Conservation (phyloP, 495 filamentous ascomycete genomes). For the Pseudotulostoma volvatum region DNA sequence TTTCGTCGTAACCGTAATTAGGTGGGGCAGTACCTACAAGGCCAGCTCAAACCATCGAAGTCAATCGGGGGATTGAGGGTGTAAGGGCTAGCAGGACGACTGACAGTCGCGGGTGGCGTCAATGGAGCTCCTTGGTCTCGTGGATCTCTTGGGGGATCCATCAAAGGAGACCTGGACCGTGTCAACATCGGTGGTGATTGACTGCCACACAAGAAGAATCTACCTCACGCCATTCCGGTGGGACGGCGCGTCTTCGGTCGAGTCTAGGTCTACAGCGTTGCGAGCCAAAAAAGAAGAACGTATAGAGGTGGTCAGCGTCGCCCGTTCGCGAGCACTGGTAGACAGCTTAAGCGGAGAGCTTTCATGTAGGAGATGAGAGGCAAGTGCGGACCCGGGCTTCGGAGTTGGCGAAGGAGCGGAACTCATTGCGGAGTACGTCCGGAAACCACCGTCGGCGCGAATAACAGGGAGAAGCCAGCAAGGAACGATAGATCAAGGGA, state of each 20-base stretch:
- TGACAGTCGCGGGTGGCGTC: constrained; percentile 31
- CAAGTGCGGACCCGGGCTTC: constrained; percentile 31
- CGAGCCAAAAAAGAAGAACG: constrained; percentile 30
- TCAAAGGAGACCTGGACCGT: constrained; percentile 23
- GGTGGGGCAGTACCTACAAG: constrained; percentile 34
- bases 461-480: too few relatives aligned
- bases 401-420: constrained; percentile 19
- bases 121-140: constrained; percentile 45
- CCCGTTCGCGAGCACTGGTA: constrained; percentile 29
- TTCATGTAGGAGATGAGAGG: constrained; percentile 33
- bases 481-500: too few relatives aligned
- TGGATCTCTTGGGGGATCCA: constrained; percentile 56
- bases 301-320: constrained; percentile 37
- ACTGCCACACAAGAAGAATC: too few relatives aligned
- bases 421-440: constrained; percentile 24
- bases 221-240: neutral
- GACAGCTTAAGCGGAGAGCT: constrained; percentile 25
- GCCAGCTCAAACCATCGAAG: constrained; percentile 58
- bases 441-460: constrained; percentile 2
- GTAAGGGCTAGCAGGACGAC: constrained; percentile 41
- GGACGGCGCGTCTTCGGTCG: neutral
- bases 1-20: neutral
- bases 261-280: constrained; percentile 24
- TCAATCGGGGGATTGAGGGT: constrained; percentile 49
- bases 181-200: neutral